A percentile compares a stretch with the other conserved stretches of the same genome.
Conservation (phyloP, 2,329 filamentous ascomycete genomes). For the Aschersonia sp. region DNA sequence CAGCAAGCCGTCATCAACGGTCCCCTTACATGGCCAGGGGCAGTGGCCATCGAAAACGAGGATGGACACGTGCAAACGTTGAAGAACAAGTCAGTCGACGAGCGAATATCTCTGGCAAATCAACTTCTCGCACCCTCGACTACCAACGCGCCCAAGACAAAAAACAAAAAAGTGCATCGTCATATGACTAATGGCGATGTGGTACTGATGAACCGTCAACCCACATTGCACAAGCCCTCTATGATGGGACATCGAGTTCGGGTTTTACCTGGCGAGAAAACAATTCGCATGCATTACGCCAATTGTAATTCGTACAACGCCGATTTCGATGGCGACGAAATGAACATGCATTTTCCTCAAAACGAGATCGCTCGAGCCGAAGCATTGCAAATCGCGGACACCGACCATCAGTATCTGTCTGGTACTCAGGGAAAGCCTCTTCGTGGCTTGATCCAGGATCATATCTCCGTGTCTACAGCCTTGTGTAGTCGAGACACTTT, state of each 20-base stretch:
- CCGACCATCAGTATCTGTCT: constrained; percentile 92
- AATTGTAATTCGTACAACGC: constrained; percentile 99
- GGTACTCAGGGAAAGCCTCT: constrained; percentile 87
- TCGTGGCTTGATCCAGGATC: constrained; percentile 94
- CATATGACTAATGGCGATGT: constrained; percentile 91
- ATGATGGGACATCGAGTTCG: constrained; percentile 97
- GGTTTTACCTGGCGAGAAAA: constrained; percentile 87
- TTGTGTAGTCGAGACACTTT: constrained; percentile 87
- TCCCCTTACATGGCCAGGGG: constrained; percentile 84
- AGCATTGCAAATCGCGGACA: constrained; percentile 85
- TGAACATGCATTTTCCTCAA: constrained; percentile 99
- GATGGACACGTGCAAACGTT: constrained; percentile 83
- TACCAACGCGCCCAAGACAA: constrained; percentile 56
- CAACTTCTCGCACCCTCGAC: constrained; percentile 74
- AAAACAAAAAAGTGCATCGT: constrained; percentile 91
- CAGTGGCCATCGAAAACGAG: constrained; percentile 89
- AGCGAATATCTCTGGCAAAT: constrained; percentile 80
- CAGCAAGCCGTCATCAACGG: constrained; percentile 95
- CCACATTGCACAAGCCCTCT: constrained; percentile 93
- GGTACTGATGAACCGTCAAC: constrained; percentile 96
- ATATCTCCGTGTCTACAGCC: constrained; percentile 86
- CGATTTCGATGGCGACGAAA: constrained; percentile 98
- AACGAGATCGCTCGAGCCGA: constrained; percentile 91
- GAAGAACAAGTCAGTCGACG: constrained; percentile 74
- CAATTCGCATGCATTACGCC: constrained; percentile 98